Evolutionary conservation across 1,139 yeast species (phyloP), one percentile per base, ranked within the genome.

Genomic region (Yamadazyma dendronema): DNA sequence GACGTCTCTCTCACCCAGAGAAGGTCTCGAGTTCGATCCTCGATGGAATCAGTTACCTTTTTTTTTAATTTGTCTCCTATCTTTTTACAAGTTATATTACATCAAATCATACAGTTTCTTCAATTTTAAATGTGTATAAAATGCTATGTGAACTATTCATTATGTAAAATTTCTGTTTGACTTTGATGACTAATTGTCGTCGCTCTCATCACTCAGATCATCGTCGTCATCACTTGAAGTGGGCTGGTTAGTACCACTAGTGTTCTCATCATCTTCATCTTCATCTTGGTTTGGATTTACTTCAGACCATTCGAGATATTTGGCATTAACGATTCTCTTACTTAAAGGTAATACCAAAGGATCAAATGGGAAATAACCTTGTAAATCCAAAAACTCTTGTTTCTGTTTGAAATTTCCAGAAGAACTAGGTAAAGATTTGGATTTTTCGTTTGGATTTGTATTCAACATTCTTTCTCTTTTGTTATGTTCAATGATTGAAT

Each of bases 341-440:
- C 88, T 75, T 16, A 61, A 62, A 32, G 83, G 85, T 46, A 92
- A 72, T 35, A 85, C 79, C 46, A 92, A 64, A 1, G 98, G 98
- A 65, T 92, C 98, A 58, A 87, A 92, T 10, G 98, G 98, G 62
- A 92, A 92, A 58, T 88, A 92, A 11, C 94, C 90, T 57, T 89
- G 96, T 38, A 89, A 67, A 56, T 88, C 95, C 48, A 86, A 76
- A 56, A 87, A 88, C 54, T 89, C 96, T 56, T 85, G 92, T 53
- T 77, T 77, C 44, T 64, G 75, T 38, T 57, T 67, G 45, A 79
- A 75, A 31, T 66, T 65, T 1, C 68, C 65, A 21, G 62, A 59
- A 0, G 67, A 53, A 3, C 66, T 56, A 23, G 67, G 67, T 38
- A 59, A 51, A 3, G n/a, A 14, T 10, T 33, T 16, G 4, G 33